Evolutionary conservation across 192 early-diverging fungal species (phyloP).

Genomic region (Coemansia sp.): DNA sequence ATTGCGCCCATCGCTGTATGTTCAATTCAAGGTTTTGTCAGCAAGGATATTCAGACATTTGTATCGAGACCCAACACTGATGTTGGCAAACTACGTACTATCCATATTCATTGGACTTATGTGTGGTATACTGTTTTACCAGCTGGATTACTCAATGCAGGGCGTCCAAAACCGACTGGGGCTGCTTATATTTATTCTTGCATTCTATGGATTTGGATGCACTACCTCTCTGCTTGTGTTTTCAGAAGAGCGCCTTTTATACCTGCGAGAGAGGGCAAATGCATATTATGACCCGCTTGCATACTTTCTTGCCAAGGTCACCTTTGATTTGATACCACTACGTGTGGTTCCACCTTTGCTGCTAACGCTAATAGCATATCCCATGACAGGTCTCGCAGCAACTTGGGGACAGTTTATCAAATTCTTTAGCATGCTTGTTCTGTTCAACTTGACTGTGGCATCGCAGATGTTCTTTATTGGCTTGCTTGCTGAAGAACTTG

Average conservation of each 20-base stretch:
- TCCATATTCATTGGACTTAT: constrained; percentile 49
- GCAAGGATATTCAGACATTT: constrained; percentile 51
- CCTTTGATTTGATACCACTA: constrained; percentile 65
- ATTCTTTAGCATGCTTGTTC: constrained; percentile 73
- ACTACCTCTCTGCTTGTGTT: constrained; percentile 57
- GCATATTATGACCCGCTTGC: constrained; percentile 63
- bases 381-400: constrained; percentile 78
- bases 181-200: constrained; percentile 49
- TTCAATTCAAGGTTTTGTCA: constrained; percentile 51
- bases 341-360: constrained; percentile 80
- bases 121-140: constrained; percentile 58
- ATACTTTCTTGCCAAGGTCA: constrained; percentile 64
- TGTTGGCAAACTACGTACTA: constrained; percentile 43
- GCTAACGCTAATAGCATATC: constrained; percentile 79
- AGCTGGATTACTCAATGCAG: constrained; percentile 44
- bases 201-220: constrained; percentile 59
- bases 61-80: constrained; percentile 44
- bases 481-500: constrained; percentile 70
- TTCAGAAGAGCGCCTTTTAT: constrained; percentile 50
- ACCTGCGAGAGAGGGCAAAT: constrained; percentile 62
- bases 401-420: constrained; percentile 64
- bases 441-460: constrained; percentile 80
- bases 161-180: constrained; percentile 56
- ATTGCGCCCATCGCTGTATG: constrained; percentile 45
- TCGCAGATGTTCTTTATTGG: constrained; percentile 73